Base-by-base conservation (phyloP, 192 early-diverging fungal species). In the Podila minutissima region DNA sequence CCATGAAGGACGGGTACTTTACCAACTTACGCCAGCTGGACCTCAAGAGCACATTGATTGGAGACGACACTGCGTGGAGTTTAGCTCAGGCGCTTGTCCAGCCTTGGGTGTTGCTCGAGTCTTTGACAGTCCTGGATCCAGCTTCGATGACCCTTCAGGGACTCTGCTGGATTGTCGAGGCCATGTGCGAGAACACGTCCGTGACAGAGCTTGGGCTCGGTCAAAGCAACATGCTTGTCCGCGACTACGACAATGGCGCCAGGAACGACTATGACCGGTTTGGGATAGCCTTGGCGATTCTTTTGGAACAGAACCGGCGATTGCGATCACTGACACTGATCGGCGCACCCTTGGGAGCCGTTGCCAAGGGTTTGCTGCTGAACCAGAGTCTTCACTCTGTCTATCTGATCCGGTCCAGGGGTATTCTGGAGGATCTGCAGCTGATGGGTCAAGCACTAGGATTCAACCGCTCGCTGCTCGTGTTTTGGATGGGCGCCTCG, bases 401-500 rank as follows among this genome's bases (percentile, higher is more conserved):
- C 4, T 79, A 79, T 35, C 41, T 79, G 33, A 79, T 79, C 37
- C 59, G 70, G 22, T 79, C 75, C n/a, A 67, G 53, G 24, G 75
- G 75, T 5, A 65, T 68, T 7, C 57, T 67, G 24, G 75, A 79
- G 22, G 75, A 79, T 64, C 38, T 72, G 5, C 75, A 79, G 61
- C 15, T 79, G 29, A 71, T 79, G 75, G 70, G 75, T 6, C 75
- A 79, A 24, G 75, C 70, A 2, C 15, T 79, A 15, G 59, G 51
- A 10, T 72, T 72, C 35, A 79, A 71, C 20, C 69, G 75, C 38
- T 67, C 75, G 20, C 49, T 79, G 15, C 70, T 79, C 22, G 70
- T 79, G 2, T 79, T 72, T 28, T 79, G 75, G 75, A 79, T 79
- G 75, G 75, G 70, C 26, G 75, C 64, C 15, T 64, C 75, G 9